Evolutionary conservation across 2,329 filamentous ascomycete species (phyloP).

Genomic region (Aschersonia sp.): DNA sequence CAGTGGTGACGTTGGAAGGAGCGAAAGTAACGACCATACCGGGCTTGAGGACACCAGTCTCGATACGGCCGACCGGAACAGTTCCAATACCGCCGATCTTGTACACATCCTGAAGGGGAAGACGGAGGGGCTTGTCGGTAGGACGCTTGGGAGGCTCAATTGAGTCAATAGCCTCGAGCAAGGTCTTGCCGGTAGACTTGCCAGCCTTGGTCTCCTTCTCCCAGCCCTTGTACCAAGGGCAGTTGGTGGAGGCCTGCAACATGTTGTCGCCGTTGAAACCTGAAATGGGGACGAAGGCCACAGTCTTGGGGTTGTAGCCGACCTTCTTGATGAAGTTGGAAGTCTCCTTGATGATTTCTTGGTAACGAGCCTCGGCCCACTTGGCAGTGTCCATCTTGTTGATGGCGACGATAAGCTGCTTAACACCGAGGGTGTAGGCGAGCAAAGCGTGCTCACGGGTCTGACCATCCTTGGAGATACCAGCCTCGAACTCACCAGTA

Average conservation of each 20-base stretch:
- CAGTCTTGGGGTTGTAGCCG: slow-evolving; percentile 98
- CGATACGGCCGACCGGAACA: slow-evolving; percentile 99
- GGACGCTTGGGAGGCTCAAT: slow-evolving; percentile 89
- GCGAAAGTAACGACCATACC: slow-evolving; percentile 96
- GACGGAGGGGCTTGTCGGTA: slow-evolving; percentile 98
- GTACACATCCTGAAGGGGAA: slow-evolving; percentile 99
- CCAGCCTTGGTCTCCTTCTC: slow-evolving; percentile 86
- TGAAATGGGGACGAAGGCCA: slow-evolving; percentile 98
- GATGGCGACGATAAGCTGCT: slow-evolving; percentile 99
- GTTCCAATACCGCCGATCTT: slow-evolving; percentile 99
- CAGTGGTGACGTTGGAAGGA: slow-evolving; percentile 97
- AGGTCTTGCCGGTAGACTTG: slow-evolving; percentile 88
- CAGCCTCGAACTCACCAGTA: slow-evolving; percentile 99
- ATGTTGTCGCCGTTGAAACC: slow-evolving; percentile 99
- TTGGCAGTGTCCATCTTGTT: slow-evolving; percentile 99
- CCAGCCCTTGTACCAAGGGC: slow-evolving; percentile 99
- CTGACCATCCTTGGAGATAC: slow-evolving; percentile 99
- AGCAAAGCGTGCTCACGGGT: slow-evolving; percentile 99
- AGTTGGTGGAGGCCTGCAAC: slow-evolving; percentile 79
- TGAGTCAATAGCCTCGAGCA: slow-evolving; percentile 95
- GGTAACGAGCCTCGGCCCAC: slow-evolving; percentile 92
- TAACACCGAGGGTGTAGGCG: slow-evolving; percentile 99
- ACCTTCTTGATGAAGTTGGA: slow-evolving; percentile 99
- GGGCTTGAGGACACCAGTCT: slow-evolving; percentile 92
- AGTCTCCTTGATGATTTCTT: slow-evolving; percentile 99